Conservation (phyloP, 129 eudicot species). For the Kitagawia praeruptora region DNA sequence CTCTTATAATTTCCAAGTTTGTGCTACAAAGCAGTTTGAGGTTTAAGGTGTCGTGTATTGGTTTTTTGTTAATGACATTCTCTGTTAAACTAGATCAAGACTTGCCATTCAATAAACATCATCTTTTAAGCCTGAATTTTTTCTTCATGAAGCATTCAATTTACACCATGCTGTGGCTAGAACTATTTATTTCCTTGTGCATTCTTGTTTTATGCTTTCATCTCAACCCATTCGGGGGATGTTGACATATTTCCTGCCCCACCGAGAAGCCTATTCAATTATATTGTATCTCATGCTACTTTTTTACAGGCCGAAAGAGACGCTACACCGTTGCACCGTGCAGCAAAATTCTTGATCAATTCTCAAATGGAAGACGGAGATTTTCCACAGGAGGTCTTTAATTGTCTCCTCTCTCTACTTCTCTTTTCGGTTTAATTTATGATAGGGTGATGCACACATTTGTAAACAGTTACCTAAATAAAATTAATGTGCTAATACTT, state of each 20-base stretch:
- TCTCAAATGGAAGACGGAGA: conserved; percentile 75
- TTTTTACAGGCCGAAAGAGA: conserved; percentile 46
- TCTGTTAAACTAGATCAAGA: too few species aligned
- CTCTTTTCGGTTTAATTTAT: background rate
- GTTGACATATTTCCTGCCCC: too few species aligned
- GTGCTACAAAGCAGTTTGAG: background rate
- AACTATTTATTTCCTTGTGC: too few species aligned
- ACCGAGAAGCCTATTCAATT: too few species aligned
- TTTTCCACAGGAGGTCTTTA: conserved; percentile 78
- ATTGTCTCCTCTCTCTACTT: background rate
- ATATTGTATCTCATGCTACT: background rate
- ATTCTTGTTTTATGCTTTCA: too few species aligned
- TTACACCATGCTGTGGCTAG: too few species aligned
- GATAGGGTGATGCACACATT: background rate
- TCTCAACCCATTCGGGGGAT: too few species aligned
- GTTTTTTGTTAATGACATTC: too few species aligned
- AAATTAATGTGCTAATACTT: background rate
- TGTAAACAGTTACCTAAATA: background rate
- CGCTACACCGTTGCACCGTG: conserved; percentile 56
- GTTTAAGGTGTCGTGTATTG: too few species aligned
- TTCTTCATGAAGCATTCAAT: too few species aligned
- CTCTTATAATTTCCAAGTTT: background rate
- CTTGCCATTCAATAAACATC: too few species aligned
- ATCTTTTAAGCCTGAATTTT: too few species aligned
- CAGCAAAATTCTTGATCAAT: conserved; percentile 69